Conservation (phyloP, 2,329 filamentous ascomycete species). For the Hypoxylon sp. region DNA sequence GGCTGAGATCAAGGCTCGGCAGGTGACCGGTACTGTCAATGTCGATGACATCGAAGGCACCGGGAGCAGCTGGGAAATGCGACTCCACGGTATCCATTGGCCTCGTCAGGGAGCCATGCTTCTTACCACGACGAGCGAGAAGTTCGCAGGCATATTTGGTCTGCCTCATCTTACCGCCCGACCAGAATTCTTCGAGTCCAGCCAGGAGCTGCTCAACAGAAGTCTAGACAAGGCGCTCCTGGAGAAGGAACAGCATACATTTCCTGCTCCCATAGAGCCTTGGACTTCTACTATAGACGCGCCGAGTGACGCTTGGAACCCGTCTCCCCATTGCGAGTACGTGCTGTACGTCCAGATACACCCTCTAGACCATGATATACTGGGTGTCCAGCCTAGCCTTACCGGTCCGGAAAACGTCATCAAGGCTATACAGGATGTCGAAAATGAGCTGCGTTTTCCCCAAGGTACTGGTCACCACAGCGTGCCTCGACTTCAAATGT, state of each 20-base stretch:
- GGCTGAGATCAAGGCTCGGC: slow-evolving; percentile 66
- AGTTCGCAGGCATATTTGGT: slow-evolving; percentile 90
- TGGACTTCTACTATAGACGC: slow-evolving; percentile 77
- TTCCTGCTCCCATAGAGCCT: slow-evolving; percentile 69
- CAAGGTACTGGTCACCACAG: slow-evolving; percentile 63
- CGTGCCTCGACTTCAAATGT: slow-evolving; percentile 67
- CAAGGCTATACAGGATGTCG: slow-evolving; percentile 61
- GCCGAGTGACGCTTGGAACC: slow-evolving; percentile 64
- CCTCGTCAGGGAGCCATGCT: slow-evolving; percentile 80
- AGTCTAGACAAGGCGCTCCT: slow-evolving; percentile 74
- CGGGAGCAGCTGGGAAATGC: slow-evolving; percentile 80
- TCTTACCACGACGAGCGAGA: slow-evolving; percentile 89
- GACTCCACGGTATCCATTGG: slow-evolving; percentile 86
- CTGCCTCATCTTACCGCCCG: slow-evolving; percentile 80
- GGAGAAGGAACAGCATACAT: slow-evolving; percentile 65
- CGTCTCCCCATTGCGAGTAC: slow-evolving; percentile 84
- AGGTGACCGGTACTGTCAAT: slow-evolving; percentile 73
- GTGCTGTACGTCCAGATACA: slow-evolving; percentile 85
- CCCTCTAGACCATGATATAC: slow-evolving; percentile 54
- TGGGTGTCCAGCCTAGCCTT: slow-evolving; percentile 46
- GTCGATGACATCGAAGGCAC: slow-evolving; percentile 75
- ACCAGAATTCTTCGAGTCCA: slow-evolving; percentile 63
- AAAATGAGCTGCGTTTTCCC: slow-evolving; percentile 69
- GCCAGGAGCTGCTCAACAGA: slow-evolving; percentile 72
- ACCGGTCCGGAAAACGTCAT: slow-evolving; percentile 47